Conservation (phyloP, 1,284 basidiomycete genomes). For the Pseudomicrostroma phylloplanum region DNA sequence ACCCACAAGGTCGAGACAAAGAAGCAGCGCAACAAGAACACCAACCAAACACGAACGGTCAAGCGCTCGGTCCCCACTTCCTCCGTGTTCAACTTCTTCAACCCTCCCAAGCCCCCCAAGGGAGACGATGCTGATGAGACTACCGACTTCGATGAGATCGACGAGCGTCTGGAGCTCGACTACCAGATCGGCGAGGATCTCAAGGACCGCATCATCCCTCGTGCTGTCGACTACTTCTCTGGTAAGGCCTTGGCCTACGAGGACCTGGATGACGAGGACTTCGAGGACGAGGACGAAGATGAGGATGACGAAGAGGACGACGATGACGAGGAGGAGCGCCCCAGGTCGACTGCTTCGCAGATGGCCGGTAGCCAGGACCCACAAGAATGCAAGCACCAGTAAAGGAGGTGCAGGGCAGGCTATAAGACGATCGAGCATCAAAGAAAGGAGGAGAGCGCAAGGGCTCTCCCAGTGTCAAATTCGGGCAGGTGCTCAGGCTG, state of each 20-base stretch:
- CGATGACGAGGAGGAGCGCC: constrained; percentile 3
- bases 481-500: too few relatives aligned
- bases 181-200: constrained; percentile 64
- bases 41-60: constrained; percentile 50
- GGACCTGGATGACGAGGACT: constrained; percentile 5
- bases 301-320: constrained; percentile 5
- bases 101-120: constrained; percentile 46
- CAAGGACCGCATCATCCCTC: constrained; percentile 28
- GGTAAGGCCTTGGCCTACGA: constrained; percentile 7
- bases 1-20: constrained; percentile 97
- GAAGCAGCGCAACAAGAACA: constrained; percentile 89
- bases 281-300: constrained; percentile 7
- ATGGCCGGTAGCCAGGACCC: constrained; percentile 5
- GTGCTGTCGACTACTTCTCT: constrained; percentile 8
- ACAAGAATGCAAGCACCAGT: constrained; percentile 8
- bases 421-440: background rate
- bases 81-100: constrained; percentile 51
- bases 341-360: background rate
- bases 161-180: constrained; percentile 85
- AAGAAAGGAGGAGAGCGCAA: too few relatives aligned
- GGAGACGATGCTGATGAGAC: constrained; percentile 27
- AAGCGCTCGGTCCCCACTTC: constrained; percentile 49
- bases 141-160: constrained; percentile 53
- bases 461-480: too few relatives aligned
- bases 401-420: background rate